phyloP scores from a whole-genome alignment of 2,329 filamentous ascomycete species.

The Dothistroma pini region DNA sequence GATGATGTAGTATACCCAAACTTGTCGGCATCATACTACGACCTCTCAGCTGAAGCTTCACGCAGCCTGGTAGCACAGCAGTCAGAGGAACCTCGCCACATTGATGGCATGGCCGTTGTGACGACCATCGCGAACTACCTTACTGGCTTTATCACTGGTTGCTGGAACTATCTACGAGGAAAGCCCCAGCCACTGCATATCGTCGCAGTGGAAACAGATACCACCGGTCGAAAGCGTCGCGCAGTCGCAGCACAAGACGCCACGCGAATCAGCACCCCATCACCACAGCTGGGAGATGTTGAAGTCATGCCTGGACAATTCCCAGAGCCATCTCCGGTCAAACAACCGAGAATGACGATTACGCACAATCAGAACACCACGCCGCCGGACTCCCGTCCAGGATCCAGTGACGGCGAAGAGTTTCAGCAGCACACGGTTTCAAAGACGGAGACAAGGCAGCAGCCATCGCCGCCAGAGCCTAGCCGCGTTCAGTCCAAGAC shows the following conservation, averaged over 20 bases:
- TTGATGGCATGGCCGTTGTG: neutral
- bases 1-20: neutral
- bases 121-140: neutral
- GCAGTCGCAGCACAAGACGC: slow-evolving; percentile 16
- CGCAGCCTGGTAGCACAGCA: neutral
- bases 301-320: slow-evolving; percentile 3
- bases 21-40: neutral
- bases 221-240: slow-evolving; percentile 16
- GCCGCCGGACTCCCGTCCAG: slow-evolving; percentile 18
- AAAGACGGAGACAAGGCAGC: neutral
- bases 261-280: neutral
- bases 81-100: neutral
- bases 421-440: neutral
- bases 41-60: neutral
- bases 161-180: neutral
- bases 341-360: neutral
- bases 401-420: slow-evolving; percentile 4
- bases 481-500: neutral
- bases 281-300: slow-evolving; percentile 5
- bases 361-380: slow-evolving; percentile 5
- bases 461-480: neutral
- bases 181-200: slow-evolving; percentile 13
- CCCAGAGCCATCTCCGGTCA: neutral
- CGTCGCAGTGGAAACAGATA: slow-evolving; percentile 16
- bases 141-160: neutral